Conservation (phyloP, 2,329 filamentous ascomycete species). For the Microdochium bolleyi region DNA sequence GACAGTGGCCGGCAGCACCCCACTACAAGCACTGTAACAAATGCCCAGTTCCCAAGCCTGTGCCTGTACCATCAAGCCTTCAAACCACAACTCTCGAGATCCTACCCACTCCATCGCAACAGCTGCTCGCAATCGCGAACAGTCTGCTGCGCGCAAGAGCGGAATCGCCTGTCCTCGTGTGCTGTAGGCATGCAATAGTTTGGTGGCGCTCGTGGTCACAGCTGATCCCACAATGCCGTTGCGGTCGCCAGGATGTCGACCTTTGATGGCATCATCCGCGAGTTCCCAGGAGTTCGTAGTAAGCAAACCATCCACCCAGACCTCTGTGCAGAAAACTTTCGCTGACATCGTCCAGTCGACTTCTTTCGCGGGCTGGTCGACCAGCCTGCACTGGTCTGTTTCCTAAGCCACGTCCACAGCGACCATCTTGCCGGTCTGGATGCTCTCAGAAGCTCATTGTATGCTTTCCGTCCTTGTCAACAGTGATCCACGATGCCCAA, state of each 20-base stretch:
- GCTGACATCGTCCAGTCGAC: conserved; percentile 51
- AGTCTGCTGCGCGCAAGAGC: too few species aligned
- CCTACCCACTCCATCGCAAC: too few species aligned
- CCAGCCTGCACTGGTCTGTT: conserved; percentile 67
- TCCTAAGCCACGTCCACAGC: conserved; percentile 87
- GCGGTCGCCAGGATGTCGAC: conserved; percentile 55
- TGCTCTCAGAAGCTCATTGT: conserved; percentile 67
- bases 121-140: too few species aligned
- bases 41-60: too few species aligned
- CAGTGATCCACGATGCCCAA: not conserved
- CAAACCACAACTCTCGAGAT: too few species aligned
- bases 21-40: too few species aligned
- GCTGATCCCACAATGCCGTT: too few species aligned
- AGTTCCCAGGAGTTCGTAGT: conserved; percentile 75
- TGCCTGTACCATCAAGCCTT: too few species aligned
- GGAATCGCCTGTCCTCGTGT: too few species aligned
- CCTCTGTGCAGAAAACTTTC: not conserved
- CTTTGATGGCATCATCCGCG: conserved; percentile 62
- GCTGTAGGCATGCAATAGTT: too few species aligned
- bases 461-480: conserved; percentile 8
- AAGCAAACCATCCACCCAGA: conserved; percentile 12
- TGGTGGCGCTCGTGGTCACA: too few species aligned
- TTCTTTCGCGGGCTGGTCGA: conserved; percentile 59
- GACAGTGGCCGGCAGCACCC: too few species aligned
- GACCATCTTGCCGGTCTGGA: conserved; percentile 83